phyloP scores from a whole-genome alignment of 768 basidiomycete genomes.

The Clavulina sp. region DNA sequence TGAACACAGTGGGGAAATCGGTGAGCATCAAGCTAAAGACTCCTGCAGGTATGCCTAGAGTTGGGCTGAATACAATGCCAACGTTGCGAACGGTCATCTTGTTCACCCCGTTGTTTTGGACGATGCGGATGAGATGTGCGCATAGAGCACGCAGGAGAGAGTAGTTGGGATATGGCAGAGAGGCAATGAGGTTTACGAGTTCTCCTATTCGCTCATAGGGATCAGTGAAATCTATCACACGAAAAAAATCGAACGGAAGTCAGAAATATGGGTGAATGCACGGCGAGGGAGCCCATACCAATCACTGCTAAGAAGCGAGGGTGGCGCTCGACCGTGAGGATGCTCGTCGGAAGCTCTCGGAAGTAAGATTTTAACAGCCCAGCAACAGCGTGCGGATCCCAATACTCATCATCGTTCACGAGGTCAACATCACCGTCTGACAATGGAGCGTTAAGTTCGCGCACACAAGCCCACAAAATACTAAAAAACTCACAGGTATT shows the following conservation, averaged over 20 bases:
- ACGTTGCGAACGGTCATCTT: constrained; percentile 99
- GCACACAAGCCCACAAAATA: not conserved
- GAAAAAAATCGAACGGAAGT: not conserved
- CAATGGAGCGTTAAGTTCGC: not conserved
- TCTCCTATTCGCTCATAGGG: constrained; percentile 77
- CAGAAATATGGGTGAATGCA: not conserved
- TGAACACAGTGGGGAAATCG: constrained; percentile 88
- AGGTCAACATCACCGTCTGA: constrained; percentile 93
- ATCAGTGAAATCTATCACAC: constrained; percentile 60
- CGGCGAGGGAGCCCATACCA: constrained; percentile 36
- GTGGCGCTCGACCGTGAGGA: constrained; percentile 85
- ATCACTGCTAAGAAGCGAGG: constrained; percentile 82
- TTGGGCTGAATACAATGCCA: constrained; percentile 96
- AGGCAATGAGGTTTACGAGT: constrained; percentile 68
- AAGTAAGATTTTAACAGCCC: constrained; percentile 87
- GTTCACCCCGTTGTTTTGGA: constrained; percentile 76
- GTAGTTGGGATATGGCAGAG: constrained; percentile 84
- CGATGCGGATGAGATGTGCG: constrained; percentile 87
- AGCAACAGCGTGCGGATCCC: constrained; percentile 96
- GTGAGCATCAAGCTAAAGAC: constrained; percentile 89
- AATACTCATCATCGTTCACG: constrained; percentile 72
- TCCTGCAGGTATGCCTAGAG: constrained; percentile 92
- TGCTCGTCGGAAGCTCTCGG: constrained; percentile 82
- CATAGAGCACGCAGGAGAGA: constrained; percentile 84
- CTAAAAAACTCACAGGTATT: constrained; percentile 49